Evolutionary conservation across 192 early-diverging fungal genomes (phyloP).

Genomic region (Diversispora eburnea): DNA sequence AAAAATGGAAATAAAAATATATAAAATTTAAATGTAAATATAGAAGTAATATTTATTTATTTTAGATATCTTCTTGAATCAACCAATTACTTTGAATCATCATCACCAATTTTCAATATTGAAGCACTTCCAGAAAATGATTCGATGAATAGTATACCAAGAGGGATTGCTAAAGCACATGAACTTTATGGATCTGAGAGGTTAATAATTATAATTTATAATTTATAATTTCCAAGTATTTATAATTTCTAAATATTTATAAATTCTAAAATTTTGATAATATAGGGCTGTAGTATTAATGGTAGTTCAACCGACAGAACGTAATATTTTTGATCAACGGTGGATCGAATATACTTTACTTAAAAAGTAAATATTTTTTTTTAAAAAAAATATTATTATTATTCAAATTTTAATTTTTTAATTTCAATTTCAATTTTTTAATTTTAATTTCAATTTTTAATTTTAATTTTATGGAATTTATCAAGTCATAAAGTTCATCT

Average conservation of each 20-base stretch:
- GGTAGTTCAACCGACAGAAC: conserved; percentile 89
- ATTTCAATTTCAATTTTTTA: neutral
- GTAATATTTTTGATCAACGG: conserved; percentile 92
- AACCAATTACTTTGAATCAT: conserved; percentile 42
- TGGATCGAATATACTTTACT: conserved; percentile 80
- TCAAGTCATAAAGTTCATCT: conserved; percentile 57
- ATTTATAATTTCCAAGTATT: conserved; percentile 18
- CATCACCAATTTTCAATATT: conserved; percentile 32
- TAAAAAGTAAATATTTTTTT: conserved; percentile 39
- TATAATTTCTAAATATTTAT: neutral
- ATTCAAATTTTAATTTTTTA: neutral
- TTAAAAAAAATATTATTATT: conserved; percentile 34
- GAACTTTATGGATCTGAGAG: conserved; percentile 56
- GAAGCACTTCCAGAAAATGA: conserved; percentile 62
- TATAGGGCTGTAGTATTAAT: conserved; percentile 73
- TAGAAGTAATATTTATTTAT: neutral
- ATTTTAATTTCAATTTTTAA: neutral
- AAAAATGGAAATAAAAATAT: neutral
- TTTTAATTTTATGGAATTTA: neutral
- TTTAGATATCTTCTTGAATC: conserved; percentile 48
- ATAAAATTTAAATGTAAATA: neutral
- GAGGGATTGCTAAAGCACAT: conserved; percentile 71
- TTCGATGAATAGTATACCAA: conserved; percentile 65
- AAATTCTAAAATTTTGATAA: neutral
- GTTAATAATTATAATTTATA: conserved; percentile 30